Conservation (phyloP, 257 asterid species). For the Salvia hispanica region DNA sequence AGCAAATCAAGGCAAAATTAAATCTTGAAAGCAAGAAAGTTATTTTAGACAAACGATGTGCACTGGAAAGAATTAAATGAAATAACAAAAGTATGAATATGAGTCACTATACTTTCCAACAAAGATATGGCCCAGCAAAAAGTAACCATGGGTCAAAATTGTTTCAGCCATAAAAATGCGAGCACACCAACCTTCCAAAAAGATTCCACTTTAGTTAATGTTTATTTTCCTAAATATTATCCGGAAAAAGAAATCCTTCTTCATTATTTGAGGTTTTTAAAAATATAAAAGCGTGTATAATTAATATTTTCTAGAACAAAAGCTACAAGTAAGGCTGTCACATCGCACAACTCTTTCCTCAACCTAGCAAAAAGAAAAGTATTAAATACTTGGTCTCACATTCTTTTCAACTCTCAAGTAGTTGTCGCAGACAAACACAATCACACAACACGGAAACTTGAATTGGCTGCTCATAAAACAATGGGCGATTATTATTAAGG, state of each 20-base stretch:
- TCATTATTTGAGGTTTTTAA: not conserved
- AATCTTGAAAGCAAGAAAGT: not conserved
- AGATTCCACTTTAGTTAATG: too few species aligned
- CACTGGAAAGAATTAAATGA: not conserved
- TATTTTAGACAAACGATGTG: not conserved
- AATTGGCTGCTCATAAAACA: too few species aligned
- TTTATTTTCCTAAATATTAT: not conserved
- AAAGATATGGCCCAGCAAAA: constrained; percentile 24
- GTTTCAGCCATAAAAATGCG: constrained; percentile 20
- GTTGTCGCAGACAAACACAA: too few species aligned
- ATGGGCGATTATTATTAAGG: too few species aligned
- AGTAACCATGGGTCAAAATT: constrained; percentile 19
- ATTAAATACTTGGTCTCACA: too few species aligned
- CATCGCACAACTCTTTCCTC: too few species aligned
- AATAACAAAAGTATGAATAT: not conserved
- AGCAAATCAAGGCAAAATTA: not conserved
- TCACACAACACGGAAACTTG: too few species aligned
- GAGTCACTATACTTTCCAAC: constrained; percentile 1
- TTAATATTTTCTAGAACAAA: too few species aligned
- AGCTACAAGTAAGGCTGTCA: too few species aligned
- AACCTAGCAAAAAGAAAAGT: too few species aligned
- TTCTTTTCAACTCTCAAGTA: too few species aligned
- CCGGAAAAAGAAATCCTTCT: not conserved
- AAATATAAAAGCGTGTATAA: too few species aligned
- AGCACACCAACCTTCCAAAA: constrained; percentile 24